A percentile compares a stretch with the other conserved stretches of the same genome.
Conservation (phyloP, 805 yeast genomes). For the Wickerhamia fluorescens region DNA sequence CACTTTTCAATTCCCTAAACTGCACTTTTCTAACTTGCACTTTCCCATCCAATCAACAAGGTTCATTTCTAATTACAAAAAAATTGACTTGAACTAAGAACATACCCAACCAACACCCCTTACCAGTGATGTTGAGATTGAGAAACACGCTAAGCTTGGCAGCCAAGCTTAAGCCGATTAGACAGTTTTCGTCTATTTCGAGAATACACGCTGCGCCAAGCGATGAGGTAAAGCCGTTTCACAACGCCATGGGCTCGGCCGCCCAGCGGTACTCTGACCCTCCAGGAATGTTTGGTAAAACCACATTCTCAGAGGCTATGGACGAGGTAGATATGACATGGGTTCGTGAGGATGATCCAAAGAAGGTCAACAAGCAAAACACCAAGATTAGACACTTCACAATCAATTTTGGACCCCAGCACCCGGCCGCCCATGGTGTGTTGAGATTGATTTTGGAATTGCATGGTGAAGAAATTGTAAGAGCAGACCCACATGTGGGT, state of each 20-base stretch:
- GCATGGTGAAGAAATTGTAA: conserved; percentile 81
- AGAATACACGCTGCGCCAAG: conserved; percentile 20
- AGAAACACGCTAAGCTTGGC: too few species aligned
- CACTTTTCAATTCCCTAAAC: too few species aligned
- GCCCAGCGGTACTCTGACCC: conserved; percentile 30
- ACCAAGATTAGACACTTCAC: conserved; percentile 77
- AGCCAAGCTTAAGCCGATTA: too few species aligned
- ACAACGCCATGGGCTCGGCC: conserved; percentile 31
- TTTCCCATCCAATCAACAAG: too few species aligned
- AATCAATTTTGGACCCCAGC: conserved; percentile 88
- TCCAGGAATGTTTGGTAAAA: conserved; percentile 30
- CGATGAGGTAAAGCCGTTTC: conserved; percentile 25
- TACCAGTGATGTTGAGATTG: too few species aligned
- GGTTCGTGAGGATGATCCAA: conserved; percentile 38
- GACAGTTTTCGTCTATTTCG: too few species aligned
- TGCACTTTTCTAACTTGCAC: too few species aligned
- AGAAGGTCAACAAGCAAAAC: conserved; percentile 35
- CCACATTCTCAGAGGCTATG: conserved; percentile 38
- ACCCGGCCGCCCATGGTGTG: conserved; percentile 94
- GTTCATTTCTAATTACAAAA: too few species aligned
- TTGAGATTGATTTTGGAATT: conserved; percentile 77
- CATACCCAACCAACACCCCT: too few species aligned
- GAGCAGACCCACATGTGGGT: conserved; percentile 88
- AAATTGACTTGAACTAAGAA: too few species aligned
- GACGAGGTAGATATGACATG: conserved; percentile 41